Percentiles rank a stretch among this genome's conserved stretches.
Conservation (phyloP, 164 flowering plant genomes). For the Cinnamomum chago region DNA sequence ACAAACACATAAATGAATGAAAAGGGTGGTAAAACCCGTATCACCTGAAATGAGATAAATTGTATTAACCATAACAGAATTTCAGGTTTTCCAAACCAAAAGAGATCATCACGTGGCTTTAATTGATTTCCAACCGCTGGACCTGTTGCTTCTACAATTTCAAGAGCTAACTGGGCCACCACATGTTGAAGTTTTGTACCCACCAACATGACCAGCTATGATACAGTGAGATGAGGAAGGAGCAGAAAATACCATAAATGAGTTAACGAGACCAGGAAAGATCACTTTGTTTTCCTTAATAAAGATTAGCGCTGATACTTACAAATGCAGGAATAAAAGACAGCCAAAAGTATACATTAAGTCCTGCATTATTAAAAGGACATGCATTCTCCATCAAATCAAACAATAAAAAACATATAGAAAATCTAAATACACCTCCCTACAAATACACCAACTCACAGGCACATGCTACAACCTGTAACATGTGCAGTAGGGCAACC, state of each 20-base stretch:
- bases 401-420: not conserved
- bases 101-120: slow-evolving; percentile 82
- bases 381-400: not conserved
- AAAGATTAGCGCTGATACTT: slow-evolving; percentile 24
- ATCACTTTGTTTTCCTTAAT: not conserved
- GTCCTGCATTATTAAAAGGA: slow-evolving; percentile 47
- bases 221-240: slow-evolving; percentile 1
- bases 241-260: not conserved
- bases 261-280: slow-evolving; percentile 8
- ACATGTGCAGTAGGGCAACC: not conserved
- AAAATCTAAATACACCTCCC: not conserved
- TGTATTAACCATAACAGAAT: slow-evolving; percentile 73
- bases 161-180: slow-evolving; percentile 83
- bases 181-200: slow-evolving; percentile 96
- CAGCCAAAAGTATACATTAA: slow-evolving; percentile 91
- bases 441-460: not conserved
- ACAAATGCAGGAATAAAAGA: slow-evolving; percentile 92
- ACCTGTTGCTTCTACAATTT: slow-evolving; percentile 57
- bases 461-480: not conserved
- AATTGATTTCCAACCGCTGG: slow-evolving; percentile 47
- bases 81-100: slow-evolving; percentile 91
- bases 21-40: not conserved
- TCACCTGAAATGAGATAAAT: slow-evolving; percentile 91
- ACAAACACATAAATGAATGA: not conserved
- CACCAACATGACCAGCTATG: slow-evolving; percentile 80